Evolutionary conservation across 805 yeast genomes (phyloP).

Genomic region (Candida khao-thaluensis): DNA sequence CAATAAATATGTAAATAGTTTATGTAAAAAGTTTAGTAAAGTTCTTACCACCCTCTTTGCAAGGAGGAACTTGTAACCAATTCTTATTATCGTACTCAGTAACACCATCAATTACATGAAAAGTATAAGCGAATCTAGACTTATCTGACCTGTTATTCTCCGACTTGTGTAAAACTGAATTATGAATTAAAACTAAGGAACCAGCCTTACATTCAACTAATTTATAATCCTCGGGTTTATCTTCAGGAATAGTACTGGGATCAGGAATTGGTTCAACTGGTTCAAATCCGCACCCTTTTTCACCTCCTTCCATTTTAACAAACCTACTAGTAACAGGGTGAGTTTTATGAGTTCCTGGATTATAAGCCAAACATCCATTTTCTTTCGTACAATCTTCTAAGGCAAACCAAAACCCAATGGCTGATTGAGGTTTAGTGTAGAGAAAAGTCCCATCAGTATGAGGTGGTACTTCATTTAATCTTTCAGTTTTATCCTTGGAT

Average conservation of each 20-base stretch:
- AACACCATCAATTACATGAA: slow-evolving; percentile 72
- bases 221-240: slow-evolving; percentile 43
- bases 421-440: slow-evolving; percentile 67
- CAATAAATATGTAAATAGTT: slow-evolving; percentile 1
- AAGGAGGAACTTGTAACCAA: slow-evolving; percentile 77
- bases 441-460: slow-evolving; percentile 77
- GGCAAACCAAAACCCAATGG: slow-evolving; percentile 82
- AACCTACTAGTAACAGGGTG: slow-evolving; percentile 60
- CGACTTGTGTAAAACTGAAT: slow-evolving; percentile 69
- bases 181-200: slow-evolving; percentile 66
- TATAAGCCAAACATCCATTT: slow-evolving; percentile 69
- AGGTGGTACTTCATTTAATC: slow-evolving; percentile 64
- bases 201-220: slow-evolving; percentile 69
- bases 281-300: slow-evolving; percentile 58
- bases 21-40: slow-evolving; percentile 48
- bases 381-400: slow-evolving; percentile 64
- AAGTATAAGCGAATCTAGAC: slow-evolving; percentile 75
- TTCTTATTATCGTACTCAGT: slow-evolving; percentile 60
- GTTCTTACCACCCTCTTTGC: slow-evolving; percentile 54
- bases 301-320: slow-evolving; percentile 50
- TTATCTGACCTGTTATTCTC: slow-evolving; percentile 53
- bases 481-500: slow-evolving; percentile 14
- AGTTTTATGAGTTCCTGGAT: slow-evolving; percentile 68
- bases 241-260: slow-evolving; percentile 17
- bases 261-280: slow-evolving; percentile 22